Base-by-base conservation (phyloP, 306 rosid species). In the Mimosa bimucronata region DNA sequence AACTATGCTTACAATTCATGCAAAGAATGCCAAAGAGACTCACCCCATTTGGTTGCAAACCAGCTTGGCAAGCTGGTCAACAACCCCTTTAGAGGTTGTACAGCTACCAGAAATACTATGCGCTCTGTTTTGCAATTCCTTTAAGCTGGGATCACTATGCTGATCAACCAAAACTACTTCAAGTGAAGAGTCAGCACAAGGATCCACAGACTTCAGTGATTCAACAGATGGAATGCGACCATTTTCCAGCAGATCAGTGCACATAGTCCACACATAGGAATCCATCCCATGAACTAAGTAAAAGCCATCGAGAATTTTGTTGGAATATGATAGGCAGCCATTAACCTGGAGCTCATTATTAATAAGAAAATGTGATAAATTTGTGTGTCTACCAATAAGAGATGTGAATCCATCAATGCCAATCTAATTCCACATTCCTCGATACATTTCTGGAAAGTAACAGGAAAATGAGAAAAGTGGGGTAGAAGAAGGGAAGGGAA, bases 281-380 rank as follows among this genome's bases (percentile, higher is more conserved):
- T 89, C 88, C 90, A 92, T 86, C 71, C 97, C 97, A 75, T 79
- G 86, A 84, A 92, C 89, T 60, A 87, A 79, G 82, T 90, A 90
- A 89, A 90, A 92, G 45, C 93, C 97, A 86, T 92, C 94, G 25
- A 93, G 93, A 82, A 92, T 85, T 87, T 82, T 89, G 87, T 90
- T 89, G n/a, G 57, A 86, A 88, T 92, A 92, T 30, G 94, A 92
- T 26, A 92, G 87, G 81, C 94, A 90, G 73, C 97, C 94, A 81
- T 90, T 92, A 76, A 92, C 97, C 97, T 92, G 91, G 81, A 75
- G 79, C 86, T 74, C 79, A 74, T 85, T 29, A 83, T 79, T 69
- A 46, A 69, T 44, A 81, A 64, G 62, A 80, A 12, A n/a, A 80
- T n/a, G 48, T 67, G 46, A 69, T 38, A 48, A 68, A 61, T 42